Evolutionary conservation across 352 stramenopile species (phyloP).

Genomic region (Phytophthora citricola): DNA sequence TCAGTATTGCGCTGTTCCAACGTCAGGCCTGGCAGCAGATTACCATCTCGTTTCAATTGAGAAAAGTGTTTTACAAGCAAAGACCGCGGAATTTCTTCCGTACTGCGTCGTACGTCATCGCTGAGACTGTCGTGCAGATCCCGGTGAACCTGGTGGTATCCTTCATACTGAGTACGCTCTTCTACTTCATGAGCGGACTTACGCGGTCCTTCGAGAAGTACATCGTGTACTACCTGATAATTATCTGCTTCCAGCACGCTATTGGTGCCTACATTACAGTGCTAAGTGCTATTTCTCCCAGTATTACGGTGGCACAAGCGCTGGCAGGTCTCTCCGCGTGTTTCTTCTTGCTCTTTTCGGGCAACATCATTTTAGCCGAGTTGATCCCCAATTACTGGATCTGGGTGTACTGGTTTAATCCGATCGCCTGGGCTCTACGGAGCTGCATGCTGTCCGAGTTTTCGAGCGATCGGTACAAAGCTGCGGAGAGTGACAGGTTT

Average conservation of each 20-base stretch:
- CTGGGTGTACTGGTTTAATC: slow-evolving; percentile 72
- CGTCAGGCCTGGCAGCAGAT: not conserved
- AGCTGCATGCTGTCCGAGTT: not conserved
- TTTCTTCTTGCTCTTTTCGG: slow-evolving; percentile 66
- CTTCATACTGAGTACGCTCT: not conserved
- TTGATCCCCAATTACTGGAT: slow-evolving; percentile 67
- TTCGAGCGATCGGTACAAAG: not conserved
- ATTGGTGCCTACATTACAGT: not conserved
- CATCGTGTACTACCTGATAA: not conserved
- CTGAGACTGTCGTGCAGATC: not conserved
- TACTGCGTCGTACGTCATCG: not conserved
- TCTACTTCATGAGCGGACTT: slow-evolving; percentile 1
- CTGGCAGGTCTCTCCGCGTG: slow-evolving; percentile 28
- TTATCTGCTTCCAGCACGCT: slow-evolving; percentile 14
- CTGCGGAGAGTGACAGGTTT: not conserved
- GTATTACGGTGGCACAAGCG: not conserved
- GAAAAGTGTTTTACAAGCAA: slow-evolving; percentile 2
- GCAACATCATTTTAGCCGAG: slow-evolving; percentile 63
- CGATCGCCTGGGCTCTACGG: slow-evolving; percentile 37
- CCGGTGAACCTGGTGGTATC: not conserved
- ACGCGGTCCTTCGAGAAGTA: not conserved
- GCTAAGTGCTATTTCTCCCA: not conserved
- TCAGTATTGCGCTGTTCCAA: not conserved
- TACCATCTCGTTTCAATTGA: not conserved
- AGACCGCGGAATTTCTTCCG: not conserved